These are phyloP conservation scores for Penicillium atrosanguineum DNA, from an alignment of 495 filamentous ascomycete species.

Conservation along the genomic window DNA sequence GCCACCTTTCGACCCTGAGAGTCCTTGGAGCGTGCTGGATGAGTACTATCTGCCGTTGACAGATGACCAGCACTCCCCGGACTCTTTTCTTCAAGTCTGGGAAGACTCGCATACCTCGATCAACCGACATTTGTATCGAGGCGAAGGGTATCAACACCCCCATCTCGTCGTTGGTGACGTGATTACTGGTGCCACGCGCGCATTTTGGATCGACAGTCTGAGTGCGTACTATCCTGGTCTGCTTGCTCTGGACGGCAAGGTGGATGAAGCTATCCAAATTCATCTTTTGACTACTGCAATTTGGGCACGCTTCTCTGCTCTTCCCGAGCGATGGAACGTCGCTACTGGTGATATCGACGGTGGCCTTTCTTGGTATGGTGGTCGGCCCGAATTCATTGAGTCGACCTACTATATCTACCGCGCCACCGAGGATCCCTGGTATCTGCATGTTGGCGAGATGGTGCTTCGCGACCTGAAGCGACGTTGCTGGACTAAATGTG, in stretches of 20 bases:
- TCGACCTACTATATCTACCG: slow-evolving; percentile 90
- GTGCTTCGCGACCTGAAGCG: slow-evolving; percentile 81
- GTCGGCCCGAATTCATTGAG: slow-evolving; percentile 93
- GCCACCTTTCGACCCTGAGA: slow-evolving; percentile 28
- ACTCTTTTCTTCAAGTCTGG: slow-evolving; percentile 82
- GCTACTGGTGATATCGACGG: slow-evolving; percentile 81
- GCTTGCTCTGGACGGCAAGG: slow-evolving; percentile 78
- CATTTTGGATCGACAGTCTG: slow-evolving; percentile 93
- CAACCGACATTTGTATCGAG: slow-evolving; percentile 75
- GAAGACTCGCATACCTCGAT: slow-evolving; percentile 79
- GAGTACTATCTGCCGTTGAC: slow-evolving; percentile 55
- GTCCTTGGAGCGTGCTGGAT: slow-evolving; percentile 38
- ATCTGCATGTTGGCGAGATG: slow-evolving; percentile 95
- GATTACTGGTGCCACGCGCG: slow-evolving; percentile 73
- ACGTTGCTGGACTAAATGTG: slow-evolving; percentile 90
- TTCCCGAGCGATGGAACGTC: slow-evolving; percentile 92
- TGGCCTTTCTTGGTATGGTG: slow-evolving; percentile 90
- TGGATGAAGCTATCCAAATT: slow-evolving; percentile 86
- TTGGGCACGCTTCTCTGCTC: slow-evolving; percentile 88
- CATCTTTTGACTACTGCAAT: slow-evolving; percentile 88
- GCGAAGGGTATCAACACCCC: slow-evolving; percentile 69
- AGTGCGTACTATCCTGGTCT: slow-evolving; percentile 93
- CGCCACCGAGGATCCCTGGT: slow-evolving; percentile 95
- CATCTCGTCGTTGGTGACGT: slow-evolving; percentile 91
- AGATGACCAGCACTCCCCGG: slow-evolving; percentile 66